Percentiles rank a stretch among this genome's conserved stretches.
Conservation (phyloP, 371 early-diverging fungal genomes). For the Blyttiomyces sp. region DNA sequence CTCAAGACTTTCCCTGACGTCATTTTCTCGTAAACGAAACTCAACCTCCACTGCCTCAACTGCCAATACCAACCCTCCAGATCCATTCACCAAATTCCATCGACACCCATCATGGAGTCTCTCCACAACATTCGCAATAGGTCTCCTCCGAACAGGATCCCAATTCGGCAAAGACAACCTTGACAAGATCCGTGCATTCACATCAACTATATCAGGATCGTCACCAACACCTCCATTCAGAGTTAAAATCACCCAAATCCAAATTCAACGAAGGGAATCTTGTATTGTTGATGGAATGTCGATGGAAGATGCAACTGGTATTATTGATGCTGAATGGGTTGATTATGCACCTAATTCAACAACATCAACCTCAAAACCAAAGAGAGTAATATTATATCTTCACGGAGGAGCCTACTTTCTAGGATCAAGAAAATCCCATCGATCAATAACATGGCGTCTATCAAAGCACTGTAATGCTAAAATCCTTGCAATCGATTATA, state of each 20-base stretch:
- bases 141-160: neutral
- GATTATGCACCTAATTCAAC: neutral
- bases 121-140: neutral
- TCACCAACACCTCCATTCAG: neutral
- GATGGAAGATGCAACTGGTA: slow-evolving; percentile 14
- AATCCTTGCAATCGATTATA: slow-evolving; percentile 67
- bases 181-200: neutral
- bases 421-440: slow-evolving; percentile 41
- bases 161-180: neutral
- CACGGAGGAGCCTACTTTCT: slow-evolving; percentile 74
- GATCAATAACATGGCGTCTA: slow-evolving; percentile 38
- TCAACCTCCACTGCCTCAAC: no score
- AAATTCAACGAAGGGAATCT: neutral
- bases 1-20: no score
- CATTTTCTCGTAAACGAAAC: no score
- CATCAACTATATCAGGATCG: neutral
- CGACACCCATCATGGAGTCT: neutral
- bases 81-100: no score
- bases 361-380: neutral
- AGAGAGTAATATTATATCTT: slow-evolving; percentile 53
- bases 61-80: no score
- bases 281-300: slow-evolving; percentile 9
- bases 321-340: slow-evolving; percentile 30
- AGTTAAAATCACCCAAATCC: neutral
- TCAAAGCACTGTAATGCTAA: slow-evolving; percentile 35